Evolutionary conservation across 306 rosid genomes (phyloP).

Genomic region (Sphenostylis stenocarpa): DNA sequence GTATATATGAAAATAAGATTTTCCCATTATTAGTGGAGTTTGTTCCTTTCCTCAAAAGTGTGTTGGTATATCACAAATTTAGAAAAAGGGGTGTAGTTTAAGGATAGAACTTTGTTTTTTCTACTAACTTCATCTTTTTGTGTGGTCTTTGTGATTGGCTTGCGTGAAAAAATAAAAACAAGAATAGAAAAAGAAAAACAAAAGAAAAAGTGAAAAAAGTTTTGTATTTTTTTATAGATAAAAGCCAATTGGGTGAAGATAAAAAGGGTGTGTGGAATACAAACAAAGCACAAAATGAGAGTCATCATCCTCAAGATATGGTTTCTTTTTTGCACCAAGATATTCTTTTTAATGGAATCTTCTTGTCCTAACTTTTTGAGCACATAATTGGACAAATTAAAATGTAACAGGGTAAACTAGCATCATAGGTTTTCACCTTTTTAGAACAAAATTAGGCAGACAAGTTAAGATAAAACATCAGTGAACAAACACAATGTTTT

Average conservation of each 20-base stretch:
- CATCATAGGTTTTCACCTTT: not conserved
- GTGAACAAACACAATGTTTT: not conserved
- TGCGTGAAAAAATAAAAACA: too few relatives aligned
- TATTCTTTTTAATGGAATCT: constrained; percentile 2
- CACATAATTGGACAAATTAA: not conserved
- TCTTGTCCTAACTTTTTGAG: constrained; percentile 26
- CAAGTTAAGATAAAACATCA: not conserved
- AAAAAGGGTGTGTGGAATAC: not conserved
- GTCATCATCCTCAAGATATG: constrained; percentile 9
- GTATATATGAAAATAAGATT: too few relatives aligned
- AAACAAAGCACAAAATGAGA: not conserved
- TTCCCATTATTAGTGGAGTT: too few relatives aligned
- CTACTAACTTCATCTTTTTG: not conserved
- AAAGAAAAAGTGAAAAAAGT: not conserved
- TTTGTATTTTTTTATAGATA: not conserved
- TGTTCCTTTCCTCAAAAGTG: too few relatives aligned
- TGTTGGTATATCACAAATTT: not conserved
- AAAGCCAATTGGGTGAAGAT: constrained; percentile 1
- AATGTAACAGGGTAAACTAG: not conserved
- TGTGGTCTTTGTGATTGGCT: not conserved
- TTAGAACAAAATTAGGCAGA: not conserved
- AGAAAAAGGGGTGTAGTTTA: not conserved
- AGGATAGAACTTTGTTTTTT: not conserved
- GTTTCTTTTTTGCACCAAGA: constrained; percentile 2
- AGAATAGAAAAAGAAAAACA: not conserved